A percentile compares a stretch with the other conserved stretches of the same genome.
Conservation (phyloP, 2,329 filamentous ascomycete genomes). For the Salinomyces thailandicus region DNA sequence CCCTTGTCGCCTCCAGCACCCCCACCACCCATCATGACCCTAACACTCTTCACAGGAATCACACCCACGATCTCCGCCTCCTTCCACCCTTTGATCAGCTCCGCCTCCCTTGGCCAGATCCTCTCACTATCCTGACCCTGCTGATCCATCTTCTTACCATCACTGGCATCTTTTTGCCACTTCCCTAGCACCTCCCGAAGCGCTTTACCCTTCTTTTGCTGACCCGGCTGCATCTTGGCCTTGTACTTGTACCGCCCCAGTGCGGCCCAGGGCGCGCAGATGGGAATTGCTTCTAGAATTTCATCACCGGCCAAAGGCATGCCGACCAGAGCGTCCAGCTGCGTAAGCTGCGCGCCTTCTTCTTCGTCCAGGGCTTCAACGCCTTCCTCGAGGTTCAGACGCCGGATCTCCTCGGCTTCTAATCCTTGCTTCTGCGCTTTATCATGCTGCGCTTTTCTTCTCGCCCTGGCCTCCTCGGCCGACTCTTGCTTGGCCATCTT, state of each 20-base stretch:
- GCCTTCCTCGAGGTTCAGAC: conserved; percentile 49
- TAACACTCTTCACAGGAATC: conserved; percentile 68
- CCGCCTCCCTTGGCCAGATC: conserved; percentile 79
- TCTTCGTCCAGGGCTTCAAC: conserved; percentile 28
- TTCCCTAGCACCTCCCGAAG: conserved; percentile 78
- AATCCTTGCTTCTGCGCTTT: conserved; percentile 64
- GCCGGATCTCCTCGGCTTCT: conserved; percentile 60
- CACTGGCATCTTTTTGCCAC: conserved; percentile 59
- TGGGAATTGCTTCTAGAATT: conserved; percentile 54
- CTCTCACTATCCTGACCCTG: conserved; percentile 50
- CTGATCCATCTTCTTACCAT: conserved; percentile 33
- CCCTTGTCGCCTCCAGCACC: conserved; percentile 24
- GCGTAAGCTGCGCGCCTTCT: conserved; percentile 36
- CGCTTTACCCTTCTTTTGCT: conserved; percentile 87
- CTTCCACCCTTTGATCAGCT: conserved; percentile 70
- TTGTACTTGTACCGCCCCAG: conserved; percentile 76
- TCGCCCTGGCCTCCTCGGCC: conserved; percentile 55
- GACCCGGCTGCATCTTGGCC: conserved; percentile 83
- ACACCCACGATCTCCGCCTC: conserved; percentile 71
- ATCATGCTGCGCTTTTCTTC: conserved; percentile 70
- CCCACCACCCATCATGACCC: conserved; percentile 60
- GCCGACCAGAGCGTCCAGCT: conserved; percentile 64
- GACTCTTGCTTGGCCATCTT: conserved; percentile 56
- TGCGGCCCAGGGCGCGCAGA: conserved; percentile 55
- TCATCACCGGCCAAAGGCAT: conserved; percentile 73